Conservation (phyloP, 2,329 filamentous ascomycete genomes). For the Aspergillus bombycis region DNA sequence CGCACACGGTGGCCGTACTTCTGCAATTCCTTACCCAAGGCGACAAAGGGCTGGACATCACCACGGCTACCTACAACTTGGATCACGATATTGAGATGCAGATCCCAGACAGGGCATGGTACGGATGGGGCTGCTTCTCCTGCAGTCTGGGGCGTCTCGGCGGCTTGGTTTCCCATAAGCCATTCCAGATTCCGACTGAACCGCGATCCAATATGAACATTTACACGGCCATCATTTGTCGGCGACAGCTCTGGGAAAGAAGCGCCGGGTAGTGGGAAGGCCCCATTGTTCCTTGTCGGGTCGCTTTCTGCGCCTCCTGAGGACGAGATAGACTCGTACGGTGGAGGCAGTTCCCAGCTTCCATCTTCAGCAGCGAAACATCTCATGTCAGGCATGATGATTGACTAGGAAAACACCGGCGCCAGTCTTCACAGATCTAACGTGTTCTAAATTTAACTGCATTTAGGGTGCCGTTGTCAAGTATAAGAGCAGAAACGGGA, state of each 20-base stretch:
- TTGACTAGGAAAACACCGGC: background rate
- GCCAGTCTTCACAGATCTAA: background rate
- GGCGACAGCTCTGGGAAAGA: background rate
- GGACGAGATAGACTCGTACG: background rate
- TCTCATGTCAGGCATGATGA: background rate
- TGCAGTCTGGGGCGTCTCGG: background rate
- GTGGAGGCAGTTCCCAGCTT: background rate
- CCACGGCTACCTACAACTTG: conserved; percentile 61
- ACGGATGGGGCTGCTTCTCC: background rate
- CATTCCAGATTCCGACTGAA: background rate
- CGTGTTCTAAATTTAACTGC: background rate
- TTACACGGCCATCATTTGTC: background rate
- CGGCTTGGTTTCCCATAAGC: background rate
- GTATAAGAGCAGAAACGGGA: background rate
- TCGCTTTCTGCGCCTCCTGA: background rate
- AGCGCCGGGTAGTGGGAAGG: background rate
- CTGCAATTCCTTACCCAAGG: conserved; percentile 55
- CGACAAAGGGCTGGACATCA: conserved; percentile 63
- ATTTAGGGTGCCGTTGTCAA: background rate
- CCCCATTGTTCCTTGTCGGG: background rate
- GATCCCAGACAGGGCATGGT: background rate
- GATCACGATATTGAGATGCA: conserved; percentile 54
- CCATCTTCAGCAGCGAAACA: background rate
- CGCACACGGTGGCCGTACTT: conserved; percentile 58
- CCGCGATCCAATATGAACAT: background rate